Conservation (phyloP, 2,329 filamentous ascomycete species). For the Bipolaris cookei region DNA sequence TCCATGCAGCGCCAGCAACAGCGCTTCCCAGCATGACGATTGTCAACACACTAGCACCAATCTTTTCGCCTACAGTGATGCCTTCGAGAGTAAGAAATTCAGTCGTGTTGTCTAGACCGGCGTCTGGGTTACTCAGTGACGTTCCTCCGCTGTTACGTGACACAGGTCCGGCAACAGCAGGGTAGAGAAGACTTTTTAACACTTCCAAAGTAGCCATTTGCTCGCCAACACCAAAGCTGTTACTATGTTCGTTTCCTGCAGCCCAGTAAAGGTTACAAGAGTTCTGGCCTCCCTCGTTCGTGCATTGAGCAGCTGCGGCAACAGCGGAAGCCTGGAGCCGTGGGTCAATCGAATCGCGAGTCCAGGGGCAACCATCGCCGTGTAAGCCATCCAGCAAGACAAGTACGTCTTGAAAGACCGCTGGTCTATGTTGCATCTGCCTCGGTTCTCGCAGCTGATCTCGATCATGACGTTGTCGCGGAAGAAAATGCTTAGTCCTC, state of each 20-base stretch:
- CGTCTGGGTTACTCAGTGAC: too few species aligned
- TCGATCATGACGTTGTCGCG: constrained; percentile 54
- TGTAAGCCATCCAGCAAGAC: constrained; percentile 52
- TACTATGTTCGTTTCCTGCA: constrained; percentile 53
- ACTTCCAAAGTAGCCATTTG: constrained; percentile 66
- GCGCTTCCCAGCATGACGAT: too few species aligned
- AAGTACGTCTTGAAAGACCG: constrained; percentile 56
- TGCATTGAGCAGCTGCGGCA: constrained; percentile 63
- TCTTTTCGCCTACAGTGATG: too few species aligned
- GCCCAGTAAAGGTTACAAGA: constrained; percentile 57
- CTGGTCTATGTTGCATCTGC: constrained; percentile 57
- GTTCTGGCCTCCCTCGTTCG: constrained; percentile 55
- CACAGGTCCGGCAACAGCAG: too few species aligned
- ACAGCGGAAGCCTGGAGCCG: constrained; percentile 61
- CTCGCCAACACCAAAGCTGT: constrained; percentile 61
- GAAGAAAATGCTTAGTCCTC: constrained; percentile 53
- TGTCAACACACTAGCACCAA: too few species aligned
- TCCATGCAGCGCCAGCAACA: too few species aligned
- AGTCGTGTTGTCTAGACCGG: too few species aligned
- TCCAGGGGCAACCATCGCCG: constrained; percentile 50
- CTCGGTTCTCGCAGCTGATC: constrained; percentile 54
- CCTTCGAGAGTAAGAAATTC: too few species aligned
- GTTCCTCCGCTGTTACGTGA: too few species aligned
- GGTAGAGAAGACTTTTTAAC: constrained; percentile 55
- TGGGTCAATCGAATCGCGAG: constrained; percentile 54